Base-by-base conservation (phyloP, 768 basidiomycete species). In the Calocybe cyanea region DNA sequence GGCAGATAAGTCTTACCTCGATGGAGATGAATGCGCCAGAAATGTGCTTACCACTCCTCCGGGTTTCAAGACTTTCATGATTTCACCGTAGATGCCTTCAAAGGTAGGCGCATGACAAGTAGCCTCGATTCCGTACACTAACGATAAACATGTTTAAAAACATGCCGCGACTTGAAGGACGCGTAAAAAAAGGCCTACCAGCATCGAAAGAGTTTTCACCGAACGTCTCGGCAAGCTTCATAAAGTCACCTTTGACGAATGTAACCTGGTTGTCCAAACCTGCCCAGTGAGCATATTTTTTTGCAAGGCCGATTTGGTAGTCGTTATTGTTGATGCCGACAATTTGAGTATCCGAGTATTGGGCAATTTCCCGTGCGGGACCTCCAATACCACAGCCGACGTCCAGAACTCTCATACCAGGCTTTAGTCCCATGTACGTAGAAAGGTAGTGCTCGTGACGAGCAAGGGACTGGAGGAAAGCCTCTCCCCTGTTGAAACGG, bases 361-460 rank as follows among this genome's bases (percentile, higher is more conserved):
- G 80, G 3, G 92, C 89, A 57, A 99, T 99, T 64, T 93, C 90
- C 38, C 95, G 81, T 7, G 96, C 96, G 18, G 96, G 96, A 0
- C 96, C 96, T 38, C 96, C 96, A 43, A 99, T 87, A 63, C 96
- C 96, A 64, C 96, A 98, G 2, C 96, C 96, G 48, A 99, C 94
- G 61, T 99, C 96, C 49, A 99, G 85, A 33, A 99, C 94, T 25
- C 85, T 81, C 93, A 96, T 96, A 34, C 92, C 91, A 0, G 92
- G 81, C 41, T 80, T 80, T 49, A 99, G 71, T 38, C 67, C 63
- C 85, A 97, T 92, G 60, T 90, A 79, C 7, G 86, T 72, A 4
- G 93, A 84, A 53, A 99, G 89, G 70, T 94, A 98, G 70, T 99
- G 95, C 69, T 99, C 95, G 59, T 98, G 95, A 33, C 96, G 86